phyloP scores from a whole-genome alignment of 495 filamentous ascomycete species.

The Aspergillus conjunctus region DNA sequence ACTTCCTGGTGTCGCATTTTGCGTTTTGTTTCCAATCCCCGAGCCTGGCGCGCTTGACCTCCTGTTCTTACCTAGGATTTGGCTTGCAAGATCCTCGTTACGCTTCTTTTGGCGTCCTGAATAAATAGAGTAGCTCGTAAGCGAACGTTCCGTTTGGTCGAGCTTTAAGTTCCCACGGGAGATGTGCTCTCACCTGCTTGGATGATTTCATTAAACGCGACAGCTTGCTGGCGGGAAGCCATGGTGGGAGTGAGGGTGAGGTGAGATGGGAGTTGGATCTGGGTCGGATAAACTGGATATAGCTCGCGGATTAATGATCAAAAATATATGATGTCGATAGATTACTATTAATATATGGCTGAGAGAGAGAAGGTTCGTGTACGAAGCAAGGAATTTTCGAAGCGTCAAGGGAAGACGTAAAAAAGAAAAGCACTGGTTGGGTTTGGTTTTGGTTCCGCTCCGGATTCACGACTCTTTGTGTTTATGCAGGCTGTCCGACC shows the following conservation, averaged over 20 bases:
- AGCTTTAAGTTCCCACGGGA: not conserved
- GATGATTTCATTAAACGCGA: slow-evolving; percentile 68
- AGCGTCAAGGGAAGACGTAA: not conserved
- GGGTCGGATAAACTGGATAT: not conserved
- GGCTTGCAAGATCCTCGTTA: slow-evolving; percentile 69
- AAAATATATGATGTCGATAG: too few species aligned
- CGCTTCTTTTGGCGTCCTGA: slow-evolving; percentile 69
- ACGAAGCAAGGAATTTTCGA: too few species aligned
- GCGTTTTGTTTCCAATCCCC: slow-evolving; percentile 47
- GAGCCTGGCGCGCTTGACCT: slow-evolving; percentile 58
- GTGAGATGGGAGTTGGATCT: not conserved
- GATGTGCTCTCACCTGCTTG: slow-evolving; percentile 51
- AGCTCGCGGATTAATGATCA: not conserved
- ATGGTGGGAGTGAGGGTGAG: slow-evolving; percentile 34
- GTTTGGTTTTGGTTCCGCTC: slow-evolving; percentile 11
- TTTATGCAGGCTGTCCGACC: slow-evolving; percentile 19
- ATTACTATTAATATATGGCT: too few species aligned
- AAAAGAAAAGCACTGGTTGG: not conserved
- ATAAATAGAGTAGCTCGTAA: slow-evolving; percentile 15
- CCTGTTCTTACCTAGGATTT: slow-evolving; percentile 68
- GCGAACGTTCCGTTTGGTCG: slow-evolving; percentile 11
- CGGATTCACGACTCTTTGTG: slow-evolving; percentile 10
- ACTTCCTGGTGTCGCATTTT: slow-evolving; percentile 50
- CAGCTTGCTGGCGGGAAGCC: slow-evolving; percentile 51
- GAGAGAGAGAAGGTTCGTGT: too few species aligned